Evolutionary conservation across 345 rosid species (phyloP).

Genomic region (Euclidium syriacum): DNA sequence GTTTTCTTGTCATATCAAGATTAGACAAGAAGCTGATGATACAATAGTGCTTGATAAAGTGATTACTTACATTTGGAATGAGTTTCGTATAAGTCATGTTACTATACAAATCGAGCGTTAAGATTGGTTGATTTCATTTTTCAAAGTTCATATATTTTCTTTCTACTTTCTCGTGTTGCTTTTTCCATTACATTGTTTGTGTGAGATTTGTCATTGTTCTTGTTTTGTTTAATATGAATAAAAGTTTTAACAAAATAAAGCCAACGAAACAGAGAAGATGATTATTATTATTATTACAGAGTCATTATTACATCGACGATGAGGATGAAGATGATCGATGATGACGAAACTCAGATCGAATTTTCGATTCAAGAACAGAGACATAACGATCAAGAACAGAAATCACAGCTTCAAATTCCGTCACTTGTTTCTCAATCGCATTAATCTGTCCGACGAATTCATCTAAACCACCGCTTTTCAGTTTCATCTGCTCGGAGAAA

Average conservation of each 20-base stretch:
- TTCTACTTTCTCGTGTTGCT: conserved; percentile 17
- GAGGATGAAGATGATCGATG: conserved; percentile 28
- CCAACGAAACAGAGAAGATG: too few species aligned
- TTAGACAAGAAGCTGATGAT: conserved; percentile 55
- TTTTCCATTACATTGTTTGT: neutral
- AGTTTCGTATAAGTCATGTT: conserved; percentile 60
- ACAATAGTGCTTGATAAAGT: conserved; percentile 52
- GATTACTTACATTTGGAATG: conserved; percentile 47
- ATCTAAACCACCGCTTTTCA: conserved; percentile 61
- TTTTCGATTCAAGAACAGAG: conserved; percentile 64
- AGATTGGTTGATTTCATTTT: neutral
- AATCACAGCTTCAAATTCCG: conserved; percentile 72
- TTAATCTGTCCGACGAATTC: conserved; percentile 72
- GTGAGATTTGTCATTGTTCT: neutral
- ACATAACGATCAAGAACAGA: conserved; percentile 75
- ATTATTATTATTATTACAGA: neutral
- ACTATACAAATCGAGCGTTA: conserved; percentile 70
- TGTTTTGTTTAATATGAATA: too few species aligned
- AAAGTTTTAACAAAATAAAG: too few species aligned
- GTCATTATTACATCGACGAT: conserved; percentile 8
- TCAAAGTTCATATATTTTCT: conserved; percentile 3
- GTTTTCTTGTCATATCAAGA: conserved; percentile 21
- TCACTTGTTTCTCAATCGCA: conserved; percentile 64
- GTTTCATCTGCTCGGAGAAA: conserved; percentile 70
- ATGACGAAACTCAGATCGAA: conserved; percentile 36